Evolutionary conservation across 176 grass and related monocot species (phyloP).

Genomic region (Avena insularis): DNA sequence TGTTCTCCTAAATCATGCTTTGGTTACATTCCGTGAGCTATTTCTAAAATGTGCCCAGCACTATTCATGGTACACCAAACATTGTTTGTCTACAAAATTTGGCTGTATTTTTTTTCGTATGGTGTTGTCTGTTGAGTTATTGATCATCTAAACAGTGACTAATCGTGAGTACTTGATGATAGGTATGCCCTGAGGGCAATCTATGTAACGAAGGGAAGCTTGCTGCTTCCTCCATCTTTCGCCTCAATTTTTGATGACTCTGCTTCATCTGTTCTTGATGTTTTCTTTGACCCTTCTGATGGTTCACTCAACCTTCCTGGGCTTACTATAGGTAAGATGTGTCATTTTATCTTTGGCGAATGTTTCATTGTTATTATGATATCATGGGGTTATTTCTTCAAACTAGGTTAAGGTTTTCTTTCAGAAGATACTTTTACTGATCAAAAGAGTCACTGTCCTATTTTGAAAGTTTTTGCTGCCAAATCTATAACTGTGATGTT

Average conservation of each 20-base stretch:
- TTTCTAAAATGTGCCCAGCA: conserved; percentile 88
- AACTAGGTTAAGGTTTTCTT: conserved; percentile 29
- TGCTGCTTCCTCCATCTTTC: conserved; percentile 86
- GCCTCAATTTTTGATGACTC: conserved; percentile 90
- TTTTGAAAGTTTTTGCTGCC: conserved; percentile 29
- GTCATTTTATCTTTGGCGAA: conserved; percentile 11
- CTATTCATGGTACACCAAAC: conserved; percentile 71
- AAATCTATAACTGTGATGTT: conserved; percentile 35
- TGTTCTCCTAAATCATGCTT: conserved; percentile 87
- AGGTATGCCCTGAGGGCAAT: conserved; percentile 85
- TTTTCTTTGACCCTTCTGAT: conserved; percentile 95
- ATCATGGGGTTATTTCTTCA: neutral
- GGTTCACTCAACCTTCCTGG: conserved; percentile 78
- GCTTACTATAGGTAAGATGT: conserved; percentile 77
- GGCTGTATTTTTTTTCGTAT: conserved; percentile 17
- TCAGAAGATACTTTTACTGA: conserved; percentile 23
- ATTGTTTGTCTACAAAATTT: conserved; percentile 25
- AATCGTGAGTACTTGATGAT: conserved; percentile 41
- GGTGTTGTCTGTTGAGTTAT: conserved; percentile 9
- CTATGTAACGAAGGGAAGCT: conserved; percentile 80
- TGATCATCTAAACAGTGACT: conserved; percentile 26
- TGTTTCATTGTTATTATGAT: neutral
- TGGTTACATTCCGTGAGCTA: conserved; percentile 85
- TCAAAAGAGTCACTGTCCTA: conserved; percentile 7
- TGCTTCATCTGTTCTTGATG: conserved; percentile 90